Percentiles rank a stretch among this genome's conserved stretches.
phyloP scores from a whole-genome alignment of 257 asterid species.

The Thymus quinquecostatus region DNA sequence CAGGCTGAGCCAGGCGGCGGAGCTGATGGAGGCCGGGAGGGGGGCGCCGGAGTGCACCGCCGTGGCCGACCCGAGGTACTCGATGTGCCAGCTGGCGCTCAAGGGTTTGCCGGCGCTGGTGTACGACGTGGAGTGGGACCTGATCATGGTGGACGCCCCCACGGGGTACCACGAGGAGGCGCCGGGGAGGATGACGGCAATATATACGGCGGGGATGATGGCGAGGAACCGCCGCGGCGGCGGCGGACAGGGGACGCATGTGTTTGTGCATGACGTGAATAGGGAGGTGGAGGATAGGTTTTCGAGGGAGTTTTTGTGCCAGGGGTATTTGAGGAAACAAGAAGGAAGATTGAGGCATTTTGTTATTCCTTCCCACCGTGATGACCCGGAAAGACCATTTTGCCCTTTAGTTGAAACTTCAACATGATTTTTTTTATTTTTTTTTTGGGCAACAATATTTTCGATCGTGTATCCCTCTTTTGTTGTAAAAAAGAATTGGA shows the following conservation, averaged over 20 bases:
- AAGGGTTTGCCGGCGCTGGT: slow-evolving; percentile 52
- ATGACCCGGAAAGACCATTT: slow-evolving; percentile 59
- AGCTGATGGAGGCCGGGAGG: slow-evolving; percentile 58
- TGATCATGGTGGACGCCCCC: slow-evolving; percentile 95
- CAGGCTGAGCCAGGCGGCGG: slow-evolving; percentile 64
- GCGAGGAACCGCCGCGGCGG: slow-evolving; percentile 60
- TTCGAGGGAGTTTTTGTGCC: slow-evolving; percentile 69
- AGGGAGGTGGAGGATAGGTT: slow-evolving; percentile 80
- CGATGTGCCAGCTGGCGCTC: slow-evolving; percentile 81
- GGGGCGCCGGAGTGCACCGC: slow-evolving; percentile 71
- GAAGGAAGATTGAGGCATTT: slow-evolving; percentile 87
- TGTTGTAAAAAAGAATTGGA: no score
- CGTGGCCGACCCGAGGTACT: slow-evolving; percentile 56
- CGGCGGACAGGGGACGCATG: slow-evolving; percentile 47
- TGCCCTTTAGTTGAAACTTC: slow-evolving; percentile 49
- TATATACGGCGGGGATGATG: slow-evolving; percentile 96
- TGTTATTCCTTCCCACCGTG: slow-evolving; percentile 64
- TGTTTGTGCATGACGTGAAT: slow-evolving; percentile 90
- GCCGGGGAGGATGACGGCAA: slow-evolving; percentile 90
- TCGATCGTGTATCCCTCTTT: no score
- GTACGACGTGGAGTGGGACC: slow-evolving; percentile 67
- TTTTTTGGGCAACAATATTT: no score
- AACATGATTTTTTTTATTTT: no score
- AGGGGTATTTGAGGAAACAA: slow-evolving; percentile 76
- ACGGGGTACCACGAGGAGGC: slow-evolving; percentile 85